A percentile compares a stretch with the other conserved stretches of the same genome.
These are phyloP conservation scores for Trichoderma orchidacearum DNA, from an alignment of 495 filamentous ascomycete species.

Conservation along the genomic window DNA sequence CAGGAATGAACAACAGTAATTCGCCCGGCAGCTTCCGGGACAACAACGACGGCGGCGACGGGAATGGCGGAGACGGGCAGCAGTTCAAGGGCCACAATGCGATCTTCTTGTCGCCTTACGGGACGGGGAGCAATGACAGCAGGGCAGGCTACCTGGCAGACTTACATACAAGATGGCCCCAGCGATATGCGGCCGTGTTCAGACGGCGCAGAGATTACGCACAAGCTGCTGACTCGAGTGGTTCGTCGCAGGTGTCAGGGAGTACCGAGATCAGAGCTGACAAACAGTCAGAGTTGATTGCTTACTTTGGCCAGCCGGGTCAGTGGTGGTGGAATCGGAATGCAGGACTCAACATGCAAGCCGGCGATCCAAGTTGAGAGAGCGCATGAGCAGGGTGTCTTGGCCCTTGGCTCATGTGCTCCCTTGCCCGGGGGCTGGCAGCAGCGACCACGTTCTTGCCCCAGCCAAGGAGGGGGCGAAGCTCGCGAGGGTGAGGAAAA, in stretches of 20 bases:
- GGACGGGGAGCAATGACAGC: too few species aligned
- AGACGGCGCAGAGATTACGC: background rate
- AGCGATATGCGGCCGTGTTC: background rate
- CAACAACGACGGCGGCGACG: background rate
- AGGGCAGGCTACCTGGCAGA: too few species aligned
- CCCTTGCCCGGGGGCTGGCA: background rate
- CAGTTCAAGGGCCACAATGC: background rate
- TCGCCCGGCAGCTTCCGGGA: background rate
- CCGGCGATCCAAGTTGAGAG: background rate
- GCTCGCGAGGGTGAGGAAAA: background rate
- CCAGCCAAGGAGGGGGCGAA: background rate
- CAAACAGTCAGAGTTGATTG: too few species aligned
- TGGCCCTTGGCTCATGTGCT: background rate
- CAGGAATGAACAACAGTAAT: constrained; percentile 1
- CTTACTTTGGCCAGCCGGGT: too few species aligned
- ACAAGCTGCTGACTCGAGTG: background rate
- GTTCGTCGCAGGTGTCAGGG: background rate
- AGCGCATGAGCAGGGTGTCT: background rate
- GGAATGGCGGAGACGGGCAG: background rate
- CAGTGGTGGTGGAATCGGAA: background rate
- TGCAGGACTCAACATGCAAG: background rate
- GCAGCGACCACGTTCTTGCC: background rate
- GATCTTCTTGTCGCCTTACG: background rate
- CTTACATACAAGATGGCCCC: background rate
- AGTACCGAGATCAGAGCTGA: background rate